Base-by-base conservation (phyloP, 305 asterid genomes). In the Fraxinus greggii region DNA sequence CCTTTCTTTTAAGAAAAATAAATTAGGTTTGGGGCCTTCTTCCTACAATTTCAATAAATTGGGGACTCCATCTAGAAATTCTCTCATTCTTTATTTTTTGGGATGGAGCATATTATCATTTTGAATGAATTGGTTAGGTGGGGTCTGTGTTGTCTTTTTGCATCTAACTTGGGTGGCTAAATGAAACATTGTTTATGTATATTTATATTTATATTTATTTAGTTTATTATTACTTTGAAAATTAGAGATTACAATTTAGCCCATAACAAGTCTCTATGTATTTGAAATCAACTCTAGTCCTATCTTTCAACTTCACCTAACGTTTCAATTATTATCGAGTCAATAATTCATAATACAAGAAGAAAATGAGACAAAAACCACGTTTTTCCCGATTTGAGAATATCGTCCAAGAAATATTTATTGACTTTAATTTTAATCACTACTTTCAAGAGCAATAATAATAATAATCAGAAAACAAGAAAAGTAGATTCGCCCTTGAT, bases 101-200 rank as follows among this genome's bases (percentile, higher is more conserved):
- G 23, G 77, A 42, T 63, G 69, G 69, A 61, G 83, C 83, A 70
- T 40, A 80, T 72, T 80, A 21, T 5, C 61, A 8, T 56, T 73
- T 79, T n/a, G 17, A 40, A 40, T 17, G 65, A 74, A 74, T 48
- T 54, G 79, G 75, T 72, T 82, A 72, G 51, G 85, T 83, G 85
- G 85, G 79, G 69, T 59, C 72, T 54, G 1, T 38, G 65, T 78
- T 83, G 82, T 72, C 79, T 78, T 83, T 42, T 78, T 83, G 79
- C 82, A 51, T 78, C 51, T 75, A n/a, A 35, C 8, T 9, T 33
- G 75, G 67, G 75, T n/a, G 32, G 24, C 85, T 29, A 0, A 65
- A 1, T 5, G 12, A 74, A 63, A 24, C 72, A 63, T 7, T 63
- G 72, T 54, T 54, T n/a, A 5, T 6, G 9, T 5, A 45, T 19